These are phyloP conservation scores for Neocatenulostroma microsporum DNA, from an alignment of 2,329 filamentous ascomycete species.

Conservation along the genomic window DNA sequence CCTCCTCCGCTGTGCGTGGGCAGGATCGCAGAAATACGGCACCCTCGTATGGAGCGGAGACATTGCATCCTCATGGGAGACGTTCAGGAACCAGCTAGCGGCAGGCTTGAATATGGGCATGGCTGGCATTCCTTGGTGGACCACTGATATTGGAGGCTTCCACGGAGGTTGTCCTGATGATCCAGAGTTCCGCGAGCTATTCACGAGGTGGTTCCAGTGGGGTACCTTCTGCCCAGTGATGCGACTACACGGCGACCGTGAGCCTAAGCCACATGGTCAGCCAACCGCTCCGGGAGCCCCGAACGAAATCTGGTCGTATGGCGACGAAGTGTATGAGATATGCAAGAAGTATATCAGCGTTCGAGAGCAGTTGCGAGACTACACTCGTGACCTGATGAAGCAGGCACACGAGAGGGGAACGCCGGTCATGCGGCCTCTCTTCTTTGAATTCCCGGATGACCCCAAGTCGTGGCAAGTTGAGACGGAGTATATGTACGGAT, in stretches of 20 bases:
- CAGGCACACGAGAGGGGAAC: constrained; percentile 53
- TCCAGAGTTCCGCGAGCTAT: constrained; percentile 52
- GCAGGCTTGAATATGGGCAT: constrained; percentile 58
- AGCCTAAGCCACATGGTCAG: constrained; percentile 45
- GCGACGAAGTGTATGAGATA: constrained; percentile 52
- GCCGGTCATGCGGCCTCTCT: constrained; percentile 55
- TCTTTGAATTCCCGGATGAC: constrained; percentile 57
- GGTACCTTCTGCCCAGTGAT: constrained; percentile 60
- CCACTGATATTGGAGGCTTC: constrained; percentile 63
- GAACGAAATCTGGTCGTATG: constrained; percentile 62
- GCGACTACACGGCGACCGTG: constrained; percentile 58
- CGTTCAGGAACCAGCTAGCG: constrained; percentile 52
- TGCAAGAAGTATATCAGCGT: constrained; percentile 53
- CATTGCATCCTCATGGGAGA: constrained; percentile 56
- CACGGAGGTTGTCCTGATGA: constrained; percentile 55
- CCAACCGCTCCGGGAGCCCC: constrained; percentile 40
- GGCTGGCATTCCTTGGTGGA: constrained; percentile 51
- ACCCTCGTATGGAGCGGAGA: constrained; percentile 61
- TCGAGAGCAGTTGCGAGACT: constrained; percentile 51
- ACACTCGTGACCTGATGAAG: constrained; percentile 52
- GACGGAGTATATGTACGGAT: constrained; percentile 57
- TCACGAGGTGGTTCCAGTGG: constrained; percentile 64
- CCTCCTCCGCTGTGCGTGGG: constrained; percentile 51
- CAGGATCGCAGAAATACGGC: constrained; percentile 55
- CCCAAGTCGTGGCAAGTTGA: constrained; percentile 48